phyloP scores from a whole-genome alignment of 2,329 filamentous ascomycete species.

The Truncatella angustata region DNA sequence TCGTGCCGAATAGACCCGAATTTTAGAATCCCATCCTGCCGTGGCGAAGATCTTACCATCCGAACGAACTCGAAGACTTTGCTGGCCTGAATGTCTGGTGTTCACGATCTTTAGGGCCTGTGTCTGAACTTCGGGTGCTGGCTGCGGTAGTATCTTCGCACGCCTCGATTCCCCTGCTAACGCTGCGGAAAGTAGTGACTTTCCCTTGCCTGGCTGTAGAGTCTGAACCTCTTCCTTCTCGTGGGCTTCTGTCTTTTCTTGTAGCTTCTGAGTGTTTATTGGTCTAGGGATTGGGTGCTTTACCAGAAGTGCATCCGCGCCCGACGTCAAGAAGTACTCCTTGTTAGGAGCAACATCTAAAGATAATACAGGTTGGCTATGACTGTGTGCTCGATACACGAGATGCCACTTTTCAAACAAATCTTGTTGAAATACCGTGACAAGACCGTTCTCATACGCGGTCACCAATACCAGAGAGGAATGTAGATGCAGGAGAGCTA shows the following conservation, averaged over 20 bases:
- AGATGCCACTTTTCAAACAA: slow-evolving; percentile 42
- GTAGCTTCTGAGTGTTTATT: neutral
- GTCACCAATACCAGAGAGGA: slow-evolving; percentile 61
- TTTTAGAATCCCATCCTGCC: slow-evolving; percentile 84
- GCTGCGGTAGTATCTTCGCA: slow-evolving; percentile 14
- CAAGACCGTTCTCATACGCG: slow-evolving; percentile 84
- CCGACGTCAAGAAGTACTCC: slow-evolving; percentile 72
- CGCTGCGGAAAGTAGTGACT: slow-evolving; percentile 29
- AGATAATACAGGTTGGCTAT: slow-evolving; percentile 80
- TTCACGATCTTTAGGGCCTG: slow-evolving; percentile 61
- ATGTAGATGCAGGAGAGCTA: slow-evolving; percentile 57
- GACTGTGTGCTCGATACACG: slow-evolving; percentile 65
- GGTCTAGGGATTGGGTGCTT: slow-evolving; percentile 65
- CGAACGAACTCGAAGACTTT: slow-evolving; percentile 71
- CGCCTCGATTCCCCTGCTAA: slow-evolving; percentile 18
- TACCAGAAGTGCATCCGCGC: slow-evolving; percentile 75
- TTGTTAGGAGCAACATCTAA: slow-evolving; percentile 52
- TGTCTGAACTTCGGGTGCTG: slow-evolving; percentile 23
- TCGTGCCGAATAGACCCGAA: slow-evolving; percentile 78
- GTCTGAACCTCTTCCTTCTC: neutral
- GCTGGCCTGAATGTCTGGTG: slow-evolving; percentile 89
- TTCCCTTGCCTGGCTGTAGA: slow-evolving; percentile 3
- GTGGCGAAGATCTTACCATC: slow-evolving; percentile 86
- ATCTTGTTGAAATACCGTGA: slow-evolving; percentile 60
- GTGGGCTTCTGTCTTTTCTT: neutral